phyloP scores from a whole-genome alignment of 805 yeast genomes.

The Cyberlindnera samutprakarnensis region DNA sequence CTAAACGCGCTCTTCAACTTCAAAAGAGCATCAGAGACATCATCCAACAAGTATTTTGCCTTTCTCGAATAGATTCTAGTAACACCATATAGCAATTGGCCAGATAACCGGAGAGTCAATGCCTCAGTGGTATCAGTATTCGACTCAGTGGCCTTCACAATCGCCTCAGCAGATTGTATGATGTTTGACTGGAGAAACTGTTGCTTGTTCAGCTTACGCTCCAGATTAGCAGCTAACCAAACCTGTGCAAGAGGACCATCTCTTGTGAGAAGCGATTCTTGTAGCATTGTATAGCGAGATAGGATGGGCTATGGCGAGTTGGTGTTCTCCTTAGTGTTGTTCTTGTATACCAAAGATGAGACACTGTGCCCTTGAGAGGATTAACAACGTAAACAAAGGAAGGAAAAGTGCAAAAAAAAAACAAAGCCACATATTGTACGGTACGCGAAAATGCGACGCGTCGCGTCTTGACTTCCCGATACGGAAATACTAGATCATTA shows the following conservation, averaged over 20 bases:
- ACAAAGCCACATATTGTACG: not conserved
- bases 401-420: not conserved
- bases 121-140: conserved; percentile 35
- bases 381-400: not conserved
- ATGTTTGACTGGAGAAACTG: conserved; percentile 71
- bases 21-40: conserved; percentile 68
- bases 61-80: conserved; percentile 81
- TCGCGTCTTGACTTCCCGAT: not conserved
- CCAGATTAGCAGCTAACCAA: conserved; percentile 90
- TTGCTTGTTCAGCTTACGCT: conserved; percentile 63
- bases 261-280: conserved; percentile 45
- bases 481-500: not conserved
- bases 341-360: too few species aligned
- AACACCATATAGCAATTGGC: conserved; percentile 80
- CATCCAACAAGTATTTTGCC: conserved; percentile 76
- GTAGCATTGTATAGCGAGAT: too few species aligned
- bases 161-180: conserved; percentile 56
- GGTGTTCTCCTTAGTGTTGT: too few species aligned
- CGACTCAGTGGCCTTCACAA: conserved; percentile 36
- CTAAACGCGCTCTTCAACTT: conserved; percentile 64
- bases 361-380: too few species aligned
- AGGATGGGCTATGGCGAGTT: too few species aligned
- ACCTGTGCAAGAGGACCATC: conserved; percentile 85
- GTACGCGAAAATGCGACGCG: too few species aligned
- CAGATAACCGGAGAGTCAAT: conserved; percentile 73